phyloP scores from a whole-genome alignment of 164 flowering plant genomes.

The Magnolia sinica region DNA sequence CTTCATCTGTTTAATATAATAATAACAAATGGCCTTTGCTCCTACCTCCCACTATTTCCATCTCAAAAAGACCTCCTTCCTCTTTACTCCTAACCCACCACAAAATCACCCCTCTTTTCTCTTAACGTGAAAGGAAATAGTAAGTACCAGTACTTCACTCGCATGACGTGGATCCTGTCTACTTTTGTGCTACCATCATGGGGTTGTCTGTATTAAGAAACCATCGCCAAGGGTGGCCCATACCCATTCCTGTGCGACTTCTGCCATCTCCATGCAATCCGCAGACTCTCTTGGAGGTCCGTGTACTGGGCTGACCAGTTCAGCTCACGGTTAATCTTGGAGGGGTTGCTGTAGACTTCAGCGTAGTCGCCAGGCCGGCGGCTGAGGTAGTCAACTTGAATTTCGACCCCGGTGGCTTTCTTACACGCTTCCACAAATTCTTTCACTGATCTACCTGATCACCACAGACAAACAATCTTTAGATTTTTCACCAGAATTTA shows the following conservation, averaged over 20 bases:
- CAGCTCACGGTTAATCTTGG: constrained; percentile 65
- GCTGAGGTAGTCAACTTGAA: constrained; percentile 65
- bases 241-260: constrained; percentile 71
- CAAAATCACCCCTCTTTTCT: neutral
- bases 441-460: constrained; percentile 90
- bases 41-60: neutral
- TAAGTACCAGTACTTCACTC: too few relatives aligned
- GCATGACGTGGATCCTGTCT: neutral
- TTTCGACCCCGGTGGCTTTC: constrained; percentile 74
- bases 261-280: constrained; percentile 94
- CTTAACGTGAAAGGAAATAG: neutral
- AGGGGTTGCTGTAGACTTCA: constrained; percentile 86
- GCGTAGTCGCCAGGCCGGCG: constrained; percentile 98
- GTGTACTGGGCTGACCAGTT: constrained; percentile 91
- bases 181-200: neutral
- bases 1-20: neutral
- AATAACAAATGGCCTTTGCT: neutral
- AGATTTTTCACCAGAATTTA: neutral
- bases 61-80: neutral
- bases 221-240: constrained; percentile 22
- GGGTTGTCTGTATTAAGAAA: constrained; percentile 5
- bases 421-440: constrained; percentile 97
- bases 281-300: constrained; percentile 70
- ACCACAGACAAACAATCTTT: constrained; percentile 2
- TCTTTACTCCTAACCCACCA: neutral